Conservation (phyloP, 352 stramenopile species). For the Phytophthora parvispora region DNA sequence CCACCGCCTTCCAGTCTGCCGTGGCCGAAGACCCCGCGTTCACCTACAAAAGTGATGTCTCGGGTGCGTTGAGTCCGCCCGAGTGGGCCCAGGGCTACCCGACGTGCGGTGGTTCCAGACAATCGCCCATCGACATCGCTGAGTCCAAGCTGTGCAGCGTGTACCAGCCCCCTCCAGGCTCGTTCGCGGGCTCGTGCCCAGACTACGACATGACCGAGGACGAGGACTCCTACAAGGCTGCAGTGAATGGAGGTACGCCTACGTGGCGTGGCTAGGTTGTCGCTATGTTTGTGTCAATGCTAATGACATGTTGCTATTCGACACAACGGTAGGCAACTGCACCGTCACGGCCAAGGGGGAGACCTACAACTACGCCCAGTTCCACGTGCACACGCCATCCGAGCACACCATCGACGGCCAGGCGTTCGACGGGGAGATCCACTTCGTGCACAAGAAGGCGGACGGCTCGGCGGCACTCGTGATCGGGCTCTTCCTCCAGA, state of each 20-base stretch:
- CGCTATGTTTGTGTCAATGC: not conserved
- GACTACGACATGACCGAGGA: constrained; percentile 30
- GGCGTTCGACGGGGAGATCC: constrained; percentile 40
- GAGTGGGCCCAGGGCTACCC: constrained; percentile 32
- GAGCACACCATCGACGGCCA: constrained; percentile 53
- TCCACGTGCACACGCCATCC: constrained; percentile 48
- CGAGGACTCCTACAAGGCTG: constrained; percentile 34
- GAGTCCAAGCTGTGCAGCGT: constrained; percentile 43
- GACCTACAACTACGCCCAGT: constrained; percentile 40
- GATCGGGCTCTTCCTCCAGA: constrained; percentile 39
- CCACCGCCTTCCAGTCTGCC: not conserved
- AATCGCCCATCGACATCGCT: constrained; percentile 39
- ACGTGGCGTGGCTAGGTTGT: not conserved
- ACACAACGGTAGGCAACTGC: constrained; percentile 23
- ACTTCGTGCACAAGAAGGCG: constrained; percentile 48
- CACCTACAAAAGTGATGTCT: constrained; percentile 21
- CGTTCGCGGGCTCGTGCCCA: constrained; percentile 37
- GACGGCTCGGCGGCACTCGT: constrained; percentile 41
- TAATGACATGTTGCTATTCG: not conserved
- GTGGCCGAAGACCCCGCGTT: constrained; percentile 8
- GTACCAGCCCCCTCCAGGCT: constrained; percentile 30
- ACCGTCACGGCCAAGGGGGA: constrained; percentile 36
- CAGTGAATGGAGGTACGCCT: constrained; percentile 22
- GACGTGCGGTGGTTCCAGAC: constrained; percentile 22
- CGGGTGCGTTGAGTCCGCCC: constrained; percentile 17